Evolutionary conservation across 768 basidiomycete genomes (phyloP), one percentile per base, ranked within the genome.

Genomic region (Pleurotus salmoneostramineus): DNA sequence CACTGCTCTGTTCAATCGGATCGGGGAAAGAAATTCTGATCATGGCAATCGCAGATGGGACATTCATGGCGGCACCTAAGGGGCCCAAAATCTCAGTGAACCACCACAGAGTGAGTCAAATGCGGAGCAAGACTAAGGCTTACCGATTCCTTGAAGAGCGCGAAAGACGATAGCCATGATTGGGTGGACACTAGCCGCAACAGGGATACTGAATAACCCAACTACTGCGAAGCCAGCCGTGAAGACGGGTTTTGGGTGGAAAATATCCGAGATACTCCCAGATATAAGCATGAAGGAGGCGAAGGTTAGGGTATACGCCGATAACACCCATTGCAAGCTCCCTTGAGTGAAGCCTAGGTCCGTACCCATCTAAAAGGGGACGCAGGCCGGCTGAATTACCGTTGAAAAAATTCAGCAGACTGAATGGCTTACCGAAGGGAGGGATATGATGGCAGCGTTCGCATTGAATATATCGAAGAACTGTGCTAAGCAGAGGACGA

Each of bases 31-130:
- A 36, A 11, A 76, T 67, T 45, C 73, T 72, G 15, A 81, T 69
- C 37, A 83, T 69, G 36, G 73, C 66, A 17, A 78, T 64, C 5
- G 78, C 74, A 5, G 78, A 73, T 3, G 80, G 80, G 34, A 81
- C 72, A 12, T 75, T 75, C 69, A 79, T 66, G 1, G 78, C 69
- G 17, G 75, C 79, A 5, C 70, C 75, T 69, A 69, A 27, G 21
- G 21, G 21, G 21, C 21, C 21, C 21, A 27, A 27, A 27, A 27
- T 27, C 21, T 27, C 21, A 27, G 21, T 27, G 21, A 27, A 27
- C 21, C 21, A 27, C 21, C 21, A 27, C 21, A 27, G 21, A 27
- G 21, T 27, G 21, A 27, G 21, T 27, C 21, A 27, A 27, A 27
- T 27, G 21, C 21, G 21, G 21, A 27, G 21, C 21, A 27, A 27